A percentile compares a stretch with the other conserved stretches of the same genome.
Conservation (phyloP, 2,329 filamentous ascomycete genomes). For the Diaporthe destruens region DNA sequence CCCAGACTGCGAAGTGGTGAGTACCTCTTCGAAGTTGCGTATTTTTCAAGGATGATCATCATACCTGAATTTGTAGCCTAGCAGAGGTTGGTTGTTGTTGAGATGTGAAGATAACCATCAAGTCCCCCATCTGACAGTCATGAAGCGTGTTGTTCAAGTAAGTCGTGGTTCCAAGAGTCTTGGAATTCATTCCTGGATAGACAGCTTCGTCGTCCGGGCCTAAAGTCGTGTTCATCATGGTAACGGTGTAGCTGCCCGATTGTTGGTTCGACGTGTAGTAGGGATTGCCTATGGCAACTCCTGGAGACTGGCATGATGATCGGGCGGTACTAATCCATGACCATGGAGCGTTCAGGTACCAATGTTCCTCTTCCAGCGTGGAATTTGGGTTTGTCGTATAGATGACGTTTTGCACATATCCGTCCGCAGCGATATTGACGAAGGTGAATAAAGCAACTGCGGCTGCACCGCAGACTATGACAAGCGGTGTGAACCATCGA, state of each 20-base stretch:
- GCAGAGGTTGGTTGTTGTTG: slow-evolving; percentile 31
- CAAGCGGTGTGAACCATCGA: slow-evolving; percentile 38
- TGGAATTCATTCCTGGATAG: slow-evolving; percentile 13
- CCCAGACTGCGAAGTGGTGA: slow-evolving; percentile 23
- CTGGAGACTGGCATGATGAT: slow-evolving; percentile 36
- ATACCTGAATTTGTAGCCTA: slow-evolving; percentile 30
- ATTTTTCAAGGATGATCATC: neutral
- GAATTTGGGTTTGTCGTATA: slow-evolving; percentile 36
- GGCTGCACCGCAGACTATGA: neutral
- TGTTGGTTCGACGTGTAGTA: slow-evolving; percentile 40
- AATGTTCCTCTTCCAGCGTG: slow-evolving; percentile 33
- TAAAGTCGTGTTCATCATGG: slow-evolving; percentile 36
- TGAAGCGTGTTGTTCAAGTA: slow-evolving; percentile 39
- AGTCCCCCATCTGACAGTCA: slow-evolving; percentile 25
- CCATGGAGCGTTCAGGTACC: slow-evolving; percentile 39
- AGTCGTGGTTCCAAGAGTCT: slow-evolving; percentile 33
- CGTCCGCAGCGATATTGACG: slow-evolving; percentile 36
- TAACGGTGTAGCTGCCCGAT: slow-evolving; percentile 33
- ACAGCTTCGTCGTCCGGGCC: slow-evolving; percentile 6
- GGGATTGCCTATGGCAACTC: slow-evolving; percentile 32
- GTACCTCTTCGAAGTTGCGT: neutral
- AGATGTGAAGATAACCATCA: slow-evolving; percentile 36
- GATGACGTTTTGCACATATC: slow-evolving; percentile 30
- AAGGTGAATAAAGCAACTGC: slow-evolving; percentile 33
- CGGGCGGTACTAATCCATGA: slow-evolving; percentile 40